Evolutionary conservation across 2,329 filamentous ascomycete species (phyloP), one percentile per base, ranked within the genome.

Genomic region (Ophiostoma pallidulum): DNA sequence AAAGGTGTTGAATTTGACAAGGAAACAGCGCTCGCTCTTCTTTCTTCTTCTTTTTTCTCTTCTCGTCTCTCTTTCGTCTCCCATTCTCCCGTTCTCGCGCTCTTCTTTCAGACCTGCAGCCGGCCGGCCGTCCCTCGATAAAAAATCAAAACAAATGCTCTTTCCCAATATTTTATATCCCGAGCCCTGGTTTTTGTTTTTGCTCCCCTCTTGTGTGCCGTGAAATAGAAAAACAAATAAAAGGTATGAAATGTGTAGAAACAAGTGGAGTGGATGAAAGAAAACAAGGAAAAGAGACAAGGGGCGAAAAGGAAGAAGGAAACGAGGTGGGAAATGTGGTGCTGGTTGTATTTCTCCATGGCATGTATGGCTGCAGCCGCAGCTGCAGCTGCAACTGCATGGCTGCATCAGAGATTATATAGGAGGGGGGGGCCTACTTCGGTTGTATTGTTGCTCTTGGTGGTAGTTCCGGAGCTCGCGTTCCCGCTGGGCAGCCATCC

Each of bases 391-490:
- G 63, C 58, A 53, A 36, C 10, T 28, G 26, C 39, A 26, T 32
- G 19, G 37, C 67, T 24, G 28, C 43, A n/a, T 54, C 50, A 69
- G 72, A 65, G 73, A 77, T 78, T 82, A 84, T 79, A 77, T 76
- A 79, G 78, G 75, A 77, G 77, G 78, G 78, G 80, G 78, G 69
- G 81, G 81, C 85, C 81, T 87, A 97, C 92, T 96, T 87, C 91
- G 84, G 77, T 97, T 94, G 73, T 94, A 97, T 81, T 98, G 92
- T 80, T 98, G 92, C 80, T 98, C 92, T 73, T 96, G 94, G 73
- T 98, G 92, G 73, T 97, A 95, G 72, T 97, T 98, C 70, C 92
- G 88, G 69, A 98, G 83, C 75, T 98, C 92, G 70, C 91, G 86
- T 77, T 98, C 92, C 70, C 92, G 87, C 73, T 97, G 92, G 67